These are phyloP conservation scores for Sugiyamaella neomexicana DNA, from an alignment of 1,139 yeast genomes.

Conservation along the genomic window DNA sequence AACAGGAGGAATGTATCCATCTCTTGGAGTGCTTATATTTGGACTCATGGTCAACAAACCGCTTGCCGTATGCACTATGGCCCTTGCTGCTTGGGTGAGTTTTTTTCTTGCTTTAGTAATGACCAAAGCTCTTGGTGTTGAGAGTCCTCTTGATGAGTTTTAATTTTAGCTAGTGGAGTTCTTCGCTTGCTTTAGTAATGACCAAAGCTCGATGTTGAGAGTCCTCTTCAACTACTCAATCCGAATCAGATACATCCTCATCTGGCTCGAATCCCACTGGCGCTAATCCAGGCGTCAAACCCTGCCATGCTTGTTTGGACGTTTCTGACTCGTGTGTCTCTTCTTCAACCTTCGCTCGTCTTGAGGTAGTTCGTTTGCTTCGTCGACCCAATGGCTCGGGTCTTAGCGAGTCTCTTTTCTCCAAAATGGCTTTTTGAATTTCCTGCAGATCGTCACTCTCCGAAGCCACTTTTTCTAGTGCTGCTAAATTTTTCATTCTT, in stretches of 20 bases:
- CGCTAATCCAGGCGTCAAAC: slow-evolving; percentile 88
- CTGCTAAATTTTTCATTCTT: slow-evolving; percentile 24
- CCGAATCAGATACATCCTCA: slow-evolving; percentile 35
- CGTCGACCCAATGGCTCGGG: slow-evolving; percentile 17
- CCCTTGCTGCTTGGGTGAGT: slow-evolving; percentile 29
- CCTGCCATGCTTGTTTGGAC: slow-evolving; percentile 37
- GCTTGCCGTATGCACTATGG: slow-evolving; percentile 29
- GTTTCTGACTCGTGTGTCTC: slow-evolving; percentile 16
- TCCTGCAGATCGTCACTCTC: slow-evolving; percentile 25
- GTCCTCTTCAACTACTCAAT: slow-evolving; percentile 18
- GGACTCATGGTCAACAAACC: slow-evolving; percentile 31
- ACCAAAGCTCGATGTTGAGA: slow-evolving; percentile 25
- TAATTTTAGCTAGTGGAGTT: slow-evolving; percentile 16
- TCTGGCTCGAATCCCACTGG: slow-evolving; percentile 66
- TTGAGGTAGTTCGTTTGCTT: slow-evolving; percentile 4
- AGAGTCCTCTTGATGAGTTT: slow-evolving; percentile 11
- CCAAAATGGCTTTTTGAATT: slow-evolving; percentile 24
- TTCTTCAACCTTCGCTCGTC: slow-evolving; percentile 14
- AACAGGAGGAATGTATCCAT: slow-evolving; percentile 28
- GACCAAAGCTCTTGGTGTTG: slow-evolving; percentile 26
- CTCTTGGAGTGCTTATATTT: slow-evolving; percentile 29
- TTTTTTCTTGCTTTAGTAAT: slow-evolving; percentile 28
- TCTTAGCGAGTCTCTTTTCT: slow-evolving; percentile 16
- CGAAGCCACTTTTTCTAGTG: slow-evolving; percentile 25
- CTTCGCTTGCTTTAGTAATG: slow-evolving; percentile 27